Base-by-base conservation (phyloP, 352 stramenopile species). In the Globisporangium nagaii region DNA sequence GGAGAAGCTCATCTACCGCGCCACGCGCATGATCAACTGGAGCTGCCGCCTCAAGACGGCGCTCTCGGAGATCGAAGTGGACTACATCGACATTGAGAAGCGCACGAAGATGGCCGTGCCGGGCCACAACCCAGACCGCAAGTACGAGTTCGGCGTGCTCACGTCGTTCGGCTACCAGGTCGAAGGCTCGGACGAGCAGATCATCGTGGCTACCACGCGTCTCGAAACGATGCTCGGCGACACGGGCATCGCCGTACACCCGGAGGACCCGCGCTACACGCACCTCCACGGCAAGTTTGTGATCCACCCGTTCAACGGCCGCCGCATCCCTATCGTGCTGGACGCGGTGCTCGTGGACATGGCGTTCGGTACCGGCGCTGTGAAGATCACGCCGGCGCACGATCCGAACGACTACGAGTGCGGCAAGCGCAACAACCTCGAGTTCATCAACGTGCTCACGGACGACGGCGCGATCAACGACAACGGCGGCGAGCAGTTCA, bases 221-320 rank as follows among this genome's bases (percentile, higher is more conserved):
- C 78, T 99, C 5, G 98, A 99, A 82, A 99, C 98, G 7, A 99
- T 99, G 96, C 76, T 99, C 25, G 98, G 98, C 32, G 98, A 99
- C 81, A 93, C 88, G 6, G 96, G 93, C 35, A 95, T 99, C 20
- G 98, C 98, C 1, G 90, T 99, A 22, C 98, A 99, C 83, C 97
- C 98, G 0, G 90, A 99, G 28, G 98, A 99, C 78, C 70, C 86
- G 32, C 86, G 98, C 19, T 99, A 99, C 85, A 98, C 74, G 62
- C 96, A 99, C 70, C 75, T 99, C 45, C 97, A 99, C 71, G 96
- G 97, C 55, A 99, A 99, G 75, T 91, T 77, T 51, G 84, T 99
- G 34, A 69, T 98, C 49, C 98, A 99, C 71, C 98, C 98, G 42
- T 99, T 99, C 75, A 98, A 98, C 66, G 86, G 84, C 49, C 82